Conservation (phyloP, 164 flowering plant species). For the grape (Vitis vinifera) region DNA sequence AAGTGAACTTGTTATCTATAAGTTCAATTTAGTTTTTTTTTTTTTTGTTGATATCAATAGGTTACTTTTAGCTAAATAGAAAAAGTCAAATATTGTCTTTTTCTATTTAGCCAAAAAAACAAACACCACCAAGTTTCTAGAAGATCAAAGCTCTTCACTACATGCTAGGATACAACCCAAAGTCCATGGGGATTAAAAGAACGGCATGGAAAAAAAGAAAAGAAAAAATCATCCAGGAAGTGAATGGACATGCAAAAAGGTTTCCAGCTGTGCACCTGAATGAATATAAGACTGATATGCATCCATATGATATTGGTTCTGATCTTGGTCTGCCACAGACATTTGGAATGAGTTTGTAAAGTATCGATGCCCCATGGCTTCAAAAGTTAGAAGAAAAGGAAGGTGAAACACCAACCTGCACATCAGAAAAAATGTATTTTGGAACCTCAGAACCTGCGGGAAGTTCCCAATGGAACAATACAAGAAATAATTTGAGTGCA, state of each 20-base stretch:
- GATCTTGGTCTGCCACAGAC: slow-evolving; percentile 14
- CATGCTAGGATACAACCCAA: too few species aligned
- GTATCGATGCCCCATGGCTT: slow-evolving; percentile 17
- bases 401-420: slow-evolving; percentile 4
- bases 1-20: too few species aligned
- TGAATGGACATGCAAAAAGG: neutral
- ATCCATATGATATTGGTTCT: neutral
- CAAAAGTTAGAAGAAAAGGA: neutral
- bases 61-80: too few species aligned
- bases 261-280: slow-evolving; percentile 6
- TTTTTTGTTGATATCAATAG: too few species aligned
- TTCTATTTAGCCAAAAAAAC: too few species aligned
- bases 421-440: neutral
- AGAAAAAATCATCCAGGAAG: neutral
- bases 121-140: too few species aligned
- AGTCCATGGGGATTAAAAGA: too few species aligned
- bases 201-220: neutral
- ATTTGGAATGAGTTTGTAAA: slow-evolving; percentile 6
- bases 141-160: too few species aligned
- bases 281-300: slow-evolving; percentile 1
- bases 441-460: too few species aligned
- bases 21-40: too few species aligned
- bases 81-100: too few species aligned
- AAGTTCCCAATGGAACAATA: neutral
- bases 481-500: neutral